These are phyloP conservation scores for Penicillium paxilli DNA, from an alignment of 495 filamentous ascomycete species.

Conservation along the genomic window DNA sequence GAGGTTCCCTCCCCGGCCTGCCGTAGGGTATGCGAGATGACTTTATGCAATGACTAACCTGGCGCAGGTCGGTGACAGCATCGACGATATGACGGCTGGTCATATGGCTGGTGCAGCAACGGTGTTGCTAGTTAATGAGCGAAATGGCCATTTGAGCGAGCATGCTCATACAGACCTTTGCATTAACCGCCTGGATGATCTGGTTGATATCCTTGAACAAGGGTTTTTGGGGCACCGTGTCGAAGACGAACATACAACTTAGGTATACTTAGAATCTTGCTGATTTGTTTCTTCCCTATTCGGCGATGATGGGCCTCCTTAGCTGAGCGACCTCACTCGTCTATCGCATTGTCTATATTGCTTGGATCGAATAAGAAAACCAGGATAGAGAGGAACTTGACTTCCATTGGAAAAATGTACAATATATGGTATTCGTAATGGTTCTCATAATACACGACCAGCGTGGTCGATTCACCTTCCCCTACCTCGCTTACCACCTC, in stretches of 20 bases:
- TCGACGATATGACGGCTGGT: conserved; percentile 93
- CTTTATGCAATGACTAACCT: neutral
- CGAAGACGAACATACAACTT: conserved; percentile 13
- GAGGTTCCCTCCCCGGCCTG: too few relatives aligned
- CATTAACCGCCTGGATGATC: conserved; percentile 65
- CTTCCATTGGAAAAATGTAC: neutral
- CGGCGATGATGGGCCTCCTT: neutral
- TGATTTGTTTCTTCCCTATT: too few relatives aligned
- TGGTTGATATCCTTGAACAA: conserved; percentile 67
- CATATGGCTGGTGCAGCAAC: conserved; percentile 83
- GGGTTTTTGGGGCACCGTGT: conserved; percentile 53
- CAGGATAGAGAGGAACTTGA: neutral
- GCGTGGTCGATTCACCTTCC: neutral
- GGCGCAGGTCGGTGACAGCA: conserved; percentile 75
- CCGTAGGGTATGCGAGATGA: too few relatives aligned
- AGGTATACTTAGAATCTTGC: neutral
- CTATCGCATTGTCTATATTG: too few relatives aligned
- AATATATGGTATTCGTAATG: neutral
- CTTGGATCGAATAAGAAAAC: too few relatives aligned
- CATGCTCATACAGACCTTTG: conserved; percentile 79
- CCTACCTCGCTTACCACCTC: conserved; percentile 3
- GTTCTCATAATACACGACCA: neutral
- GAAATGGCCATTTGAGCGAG: conserved; percentile 67
- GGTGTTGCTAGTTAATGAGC: conserved; percentile 80
- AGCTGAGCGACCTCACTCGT: neutral